Percentiles rank a stretch among this genome's conserved stretches.
Conservation (phyloP, 1,139 yeast genomes). For the Magnusiomyces sp. region DNA sequence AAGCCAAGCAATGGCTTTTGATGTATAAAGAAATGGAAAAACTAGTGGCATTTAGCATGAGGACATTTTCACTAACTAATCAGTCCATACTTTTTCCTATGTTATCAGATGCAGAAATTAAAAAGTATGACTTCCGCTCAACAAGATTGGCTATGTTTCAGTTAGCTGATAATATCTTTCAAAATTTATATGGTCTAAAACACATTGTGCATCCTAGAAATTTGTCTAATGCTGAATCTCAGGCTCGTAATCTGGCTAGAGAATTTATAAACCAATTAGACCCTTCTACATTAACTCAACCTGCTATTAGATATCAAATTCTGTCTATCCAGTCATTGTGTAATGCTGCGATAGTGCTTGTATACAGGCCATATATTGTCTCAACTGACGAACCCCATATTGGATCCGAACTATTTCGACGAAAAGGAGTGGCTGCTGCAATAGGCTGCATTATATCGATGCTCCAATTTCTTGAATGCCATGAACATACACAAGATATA, state of each 20-base stretch:
- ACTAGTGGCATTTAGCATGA: neutral
- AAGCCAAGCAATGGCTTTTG: neutral
- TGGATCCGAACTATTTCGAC: neutral
- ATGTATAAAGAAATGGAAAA: neutral
- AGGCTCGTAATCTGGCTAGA: neutral
- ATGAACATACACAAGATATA: neutral
- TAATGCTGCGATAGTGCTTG: neutral
- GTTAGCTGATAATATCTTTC: neutral
- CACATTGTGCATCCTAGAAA: neutral
- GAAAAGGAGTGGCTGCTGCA: constrained; percentile 2
- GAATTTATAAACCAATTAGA: neutral
- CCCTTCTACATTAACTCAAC: constrained; percentile 13
- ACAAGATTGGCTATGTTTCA: neutral
- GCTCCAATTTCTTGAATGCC: neutral
- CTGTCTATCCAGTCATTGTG: constrained; percentile 3
- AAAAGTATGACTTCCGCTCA: neutral
- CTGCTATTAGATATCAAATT: neutral
- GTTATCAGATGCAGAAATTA: neutral
- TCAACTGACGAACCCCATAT: neutral
- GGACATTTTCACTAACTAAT: neutral
- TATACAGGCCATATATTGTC: neutral
- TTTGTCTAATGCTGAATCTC: neutral
- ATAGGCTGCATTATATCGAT: constrained; percentile 2
- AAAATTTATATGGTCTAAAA: neutral
- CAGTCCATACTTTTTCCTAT: neutral